Evolutionary conservation across 1,284 basidiomycete genomes (phyloP), one percentile per base, ranked within the genome.

Genomic region (Cryptococcus depauperatus): DNA sequence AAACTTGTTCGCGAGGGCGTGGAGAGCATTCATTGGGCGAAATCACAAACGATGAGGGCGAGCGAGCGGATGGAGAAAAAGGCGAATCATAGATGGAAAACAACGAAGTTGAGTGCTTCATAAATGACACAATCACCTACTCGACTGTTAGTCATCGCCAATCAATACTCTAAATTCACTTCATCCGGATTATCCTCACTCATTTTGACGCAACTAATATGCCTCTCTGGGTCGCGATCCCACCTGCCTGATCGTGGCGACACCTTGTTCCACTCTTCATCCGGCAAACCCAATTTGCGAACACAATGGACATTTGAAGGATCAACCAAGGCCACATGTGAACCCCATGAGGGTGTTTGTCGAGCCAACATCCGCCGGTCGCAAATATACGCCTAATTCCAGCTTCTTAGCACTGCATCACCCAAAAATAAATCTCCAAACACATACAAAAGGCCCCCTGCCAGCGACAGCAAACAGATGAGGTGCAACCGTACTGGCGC

Each of bases 311-410:
- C 58, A 75, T 74, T 59, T n/a, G n/a, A n/a, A n/a, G n/a, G n/a
- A 14, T 57, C 56, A 1, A 61, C 61, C 5, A 54, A 43, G 11
- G 48, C 52, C 29, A 54, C 55, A 25, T 77, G 70, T 50, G 78
- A 70, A 3, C 86, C 87, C 85, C 87, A 90, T 56, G 87, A 81
- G 46, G 75, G 70, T 23, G 85, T 68, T 42, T 79, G 75, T 6
- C 81, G 77, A 7, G 81, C 79, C 14, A 79, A 70, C 66, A 89
- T 84, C 44, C 91, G 77, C 43, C 91, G 77, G 66, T 96, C 91
- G 59, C 88, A 92, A 1, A 96, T 76, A 67, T 84, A 90, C 1
- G 85, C 90, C 80, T 89, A 44, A n/a, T n/a, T n/a, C n/a, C n/a
- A n/a, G n/a, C n/a, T n/a, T n/a, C n/a, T n/a, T n/a, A n/a, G n/a